A percentile compares a stretch with the other conserved stretches of the same genome.
Evolutionary conservation across 78 protist genomes (phyloP).

Genomic region (Dictyostelium citrinum): DNA sequence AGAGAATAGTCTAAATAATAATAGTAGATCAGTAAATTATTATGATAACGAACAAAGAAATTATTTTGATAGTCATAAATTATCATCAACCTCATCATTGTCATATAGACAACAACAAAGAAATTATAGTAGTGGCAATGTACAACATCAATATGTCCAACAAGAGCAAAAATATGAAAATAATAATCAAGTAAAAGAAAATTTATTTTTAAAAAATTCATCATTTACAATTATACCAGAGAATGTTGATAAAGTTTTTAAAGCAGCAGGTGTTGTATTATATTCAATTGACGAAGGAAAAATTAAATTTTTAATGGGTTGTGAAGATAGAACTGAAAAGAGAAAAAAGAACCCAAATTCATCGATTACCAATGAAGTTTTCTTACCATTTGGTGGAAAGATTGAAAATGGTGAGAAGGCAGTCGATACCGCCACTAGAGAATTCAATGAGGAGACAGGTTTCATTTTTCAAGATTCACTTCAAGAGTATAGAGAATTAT

Average conservation of each 20-base stretch:
- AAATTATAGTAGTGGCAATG: background rate
- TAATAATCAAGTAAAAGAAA: background rate
- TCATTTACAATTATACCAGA: background rate
- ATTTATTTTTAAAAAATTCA: background rate
- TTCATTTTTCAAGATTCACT: background rate
- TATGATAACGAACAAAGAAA: background rate
- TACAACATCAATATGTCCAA: background rate
- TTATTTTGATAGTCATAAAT: background rate
- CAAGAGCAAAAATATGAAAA: background rate
- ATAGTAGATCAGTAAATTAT: background rate
- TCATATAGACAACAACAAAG: background rate
- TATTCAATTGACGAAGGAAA: background rate
- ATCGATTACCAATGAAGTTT: background rate
- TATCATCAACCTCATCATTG: too few species aligned
- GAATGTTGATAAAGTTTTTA: background rate
- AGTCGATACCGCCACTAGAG: conserved; percentile 18
- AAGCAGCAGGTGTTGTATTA: conserved; percentile 38
- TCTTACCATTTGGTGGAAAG: conserved; percentile 60
- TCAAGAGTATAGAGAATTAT: background rate
- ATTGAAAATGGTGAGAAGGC: conserved; percentile 6
- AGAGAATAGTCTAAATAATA: background rate
- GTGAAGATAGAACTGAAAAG: conserved; percentile 42
- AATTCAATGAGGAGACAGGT: conserved; percentile 45
- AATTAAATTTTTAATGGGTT: conserved; percentile 27
- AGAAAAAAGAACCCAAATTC: background rate